These are phyloP conservation scores for Fusarium drepaniforme DNA, from an alignment of 2,329 filamentous ascomycete species.

Conservation along the genomic window DNA sequence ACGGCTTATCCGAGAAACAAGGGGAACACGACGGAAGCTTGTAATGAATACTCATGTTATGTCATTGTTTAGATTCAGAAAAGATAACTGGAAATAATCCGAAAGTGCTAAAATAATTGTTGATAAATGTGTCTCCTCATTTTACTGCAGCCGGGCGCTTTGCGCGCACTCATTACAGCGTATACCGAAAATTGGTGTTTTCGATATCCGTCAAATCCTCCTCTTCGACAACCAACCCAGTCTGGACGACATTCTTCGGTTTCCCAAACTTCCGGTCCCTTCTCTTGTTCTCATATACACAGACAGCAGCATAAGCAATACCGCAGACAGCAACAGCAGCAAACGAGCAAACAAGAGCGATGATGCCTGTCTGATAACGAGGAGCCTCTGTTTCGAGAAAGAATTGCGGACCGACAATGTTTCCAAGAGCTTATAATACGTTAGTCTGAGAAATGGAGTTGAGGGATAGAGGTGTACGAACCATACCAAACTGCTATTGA, in stretches of 20 bases:
- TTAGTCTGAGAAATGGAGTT: background rate
- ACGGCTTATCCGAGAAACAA: background rate
- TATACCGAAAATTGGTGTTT: constrained; percentile 36
- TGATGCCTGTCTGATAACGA: constrained; percentile 44
- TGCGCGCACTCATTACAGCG: background rate
- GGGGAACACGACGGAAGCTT: background rate
- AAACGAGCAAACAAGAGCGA: constrained; percentile 45
- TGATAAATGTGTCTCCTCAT: background rate
- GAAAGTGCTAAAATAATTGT: background rate
- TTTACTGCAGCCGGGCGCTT: background rate
- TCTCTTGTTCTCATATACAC: constrained; percentile 40
- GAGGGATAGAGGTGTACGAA: background rate
- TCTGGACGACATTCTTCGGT: background rate
- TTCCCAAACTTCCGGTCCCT: constrained; percentile 26
- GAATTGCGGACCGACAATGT: constrained; percentile 48
- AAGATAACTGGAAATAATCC: background rate
- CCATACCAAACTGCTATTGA: constrained; percentile 47
- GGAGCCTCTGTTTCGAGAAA: constrained; percentile 45
- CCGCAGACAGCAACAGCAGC: constrained; percentile 39
- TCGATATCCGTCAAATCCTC: constrained; percentile 32
- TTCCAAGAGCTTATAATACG: constrained; percentile 40
- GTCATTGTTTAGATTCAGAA: background rate
- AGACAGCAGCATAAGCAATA: constrained; percentile 36
- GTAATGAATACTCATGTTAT: background rate
- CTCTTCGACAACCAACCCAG: constrained; percentile 17